Base-by-base conservation (phyloP, 2,329 filamentous ascomycete genomes). In the Byssothecium circinans region DNA sequence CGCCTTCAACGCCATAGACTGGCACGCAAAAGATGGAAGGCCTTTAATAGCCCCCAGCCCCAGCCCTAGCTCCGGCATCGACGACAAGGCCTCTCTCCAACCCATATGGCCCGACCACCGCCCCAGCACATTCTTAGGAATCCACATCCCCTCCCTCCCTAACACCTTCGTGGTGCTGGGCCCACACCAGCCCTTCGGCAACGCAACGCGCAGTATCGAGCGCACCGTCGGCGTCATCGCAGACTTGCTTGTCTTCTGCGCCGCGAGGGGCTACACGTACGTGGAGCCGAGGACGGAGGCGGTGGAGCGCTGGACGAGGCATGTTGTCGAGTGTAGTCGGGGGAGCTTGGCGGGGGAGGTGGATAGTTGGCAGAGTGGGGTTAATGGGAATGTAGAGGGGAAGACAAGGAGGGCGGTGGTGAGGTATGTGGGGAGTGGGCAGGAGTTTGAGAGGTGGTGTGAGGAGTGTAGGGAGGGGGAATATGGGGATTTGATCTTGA, bases 281-380 rank as follows among this genome's bases (percentile, higher is more conserved):
- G 64, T 70, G 3, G 74, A 76, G 55, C 65, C 75, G 2, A 77
- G 71, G 0, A 54, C 68, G 6, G 66, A 75, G 32, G 72, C 63
- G 0, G 56, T 80, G 32, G 63, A 67, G n/a, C 64, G 71, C 30
- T 80, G 78, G 77, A 77, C 74, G 0, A 60, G 76, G 32, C 78
- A 80, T 64, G 78, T 81, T 2, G 61, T 73, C 19, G 68, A 76
- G 3, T 77, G 75, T 42, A 71, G 73, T 0, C 60, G 74, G 29
- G 78, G 78, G 0, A 48, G 75, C 8, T 53, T 81, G 20, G 67
- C 71, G 0, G 76, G 75, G 48, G 72, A 79, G 50, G 74, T 79
- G 0, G 78, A 81, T 50, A 75, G 71, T 1, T 81, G 78, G 79
- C 80, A 81, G 77, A 81, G 78, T 2, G 79, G 78, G 0, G 75